A percentile compares a stretch with the other conserved stretches of the same genome.
phyloP scores from a whole-genome alignment of 192 early-diverging fungal genomes.

The Backusella morwellensis region DNA sequence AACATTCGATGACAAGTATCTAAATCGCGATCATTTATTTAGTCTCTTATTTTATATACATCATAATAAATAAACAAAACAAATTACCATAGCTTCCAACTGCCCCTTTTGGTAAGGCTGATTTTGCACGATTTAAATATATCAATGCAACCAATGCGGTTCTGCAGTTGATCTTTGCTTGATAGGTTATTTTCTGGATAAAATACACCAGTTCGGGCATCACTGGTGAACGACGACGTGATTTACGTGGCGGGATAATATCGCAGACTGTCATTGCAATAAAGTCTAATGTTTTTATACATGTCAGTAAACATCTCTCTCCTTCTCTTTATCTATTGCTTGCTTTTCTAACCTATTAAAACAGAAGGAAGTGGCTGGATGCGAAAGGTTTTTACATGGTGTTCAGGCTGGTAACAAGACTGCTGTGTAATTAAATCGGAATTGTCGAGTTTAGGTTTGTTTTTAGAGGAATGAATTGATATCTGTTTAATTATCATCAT shows the following conservation, averaged over 20 bases:
- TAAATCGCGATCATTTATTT: not conserved
- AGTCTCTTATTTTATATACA: not conserved
- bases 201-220: constrained; percentile 33
- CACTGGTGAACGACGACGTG: not conserved
- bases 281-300: constrained; percentile 12
- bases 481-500: not conserved
- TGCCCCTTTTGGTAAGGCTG: constrained; percentile 25
- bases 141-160: constrained; percentile 28
- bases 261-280: constrained; percentile 21
- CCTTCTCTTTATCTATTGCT: not conserved
- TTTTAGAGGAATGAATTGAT: not conserved
- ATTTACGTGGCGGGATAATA: constrained; percentile 9
- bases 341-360: not conserved
- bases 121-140: constrained; percentile 25
- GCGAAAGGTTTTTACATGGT: not conserved
- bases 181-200: constrained; percentile 32
- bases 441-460: not conserved
- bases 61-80: not conserved
- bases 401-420: not conserved
- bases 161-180: constrained; percentile 17
- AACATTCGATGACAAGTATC: constrained; percentile 31
- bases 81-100: constrained; percentile 27
- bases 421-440: not conserved
- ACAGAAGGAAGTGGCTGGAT: constrained; percentile 6
- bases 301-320: not conserved